Base-by-base conservation (phyloP, 768 basidiomycete species). In the Suillus weaverae region DNA sequence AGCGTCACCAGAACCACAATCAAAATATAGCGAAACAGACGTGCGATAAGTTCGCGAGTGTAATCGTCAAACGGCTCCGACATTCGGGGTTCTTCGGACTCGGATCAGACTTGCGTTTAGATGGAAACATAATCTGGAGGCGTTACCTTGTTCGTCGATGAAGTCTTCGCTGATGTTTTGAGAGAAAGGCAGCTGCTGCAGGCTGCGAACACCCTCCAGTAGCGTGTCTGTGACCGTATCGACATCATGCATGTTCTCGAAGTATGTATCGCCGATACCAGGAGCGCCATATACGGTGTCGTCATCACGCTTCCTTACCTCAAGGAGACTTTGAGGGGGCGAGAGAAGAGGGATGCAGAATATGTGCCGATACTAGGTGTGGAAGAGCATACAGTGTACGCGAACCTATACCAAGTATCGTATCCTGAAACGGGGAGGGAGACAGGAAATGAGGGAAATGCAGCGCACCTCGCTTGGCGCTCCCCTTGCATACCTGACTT, bases 401-500 rank as follows among this genome's bases (percentile, higher is more conserved):
- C 16, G 82, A 77, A 18, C 82, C 83, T 66, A 84, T 74, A 53
- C 80, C 76, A 33, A 83, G 67, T 13, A 84, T 68, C 41, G 72
- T 77, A 44, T 81, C 77, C 82, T 26, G n/a, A n/a, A n/a, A n/a
- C n/a, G n/a, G n/a, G n/a, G n/a, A n/a, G n/a, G n/a, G n/a, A n/a
- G n/a, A 26, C 26, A 26, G 26, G 2, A 26, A 26, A 33, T 8
- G 35, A 57, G 36, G 41, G 22, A 36, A 22, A 57, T 11, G 11
- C 38, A 41, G 71, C 81, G 32, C 53, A 83, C 83, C 72, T 84
- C 83, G 32, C 75, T 71, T 10, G 82, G 81, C 30, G 73, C 71
- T 0, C 71, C 75, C n/a, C 70, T 67, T 38, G 70, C 77, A 69
- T 78, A 84, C 64, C 73, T 74, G 66, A 84, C 73, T 66, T 78